Evolutionary conservation across 1,139 yeast genomes (phyloP), one percentile per base, ranked within the genome.

Genomic region (Zygoascus sp.): DNA sequence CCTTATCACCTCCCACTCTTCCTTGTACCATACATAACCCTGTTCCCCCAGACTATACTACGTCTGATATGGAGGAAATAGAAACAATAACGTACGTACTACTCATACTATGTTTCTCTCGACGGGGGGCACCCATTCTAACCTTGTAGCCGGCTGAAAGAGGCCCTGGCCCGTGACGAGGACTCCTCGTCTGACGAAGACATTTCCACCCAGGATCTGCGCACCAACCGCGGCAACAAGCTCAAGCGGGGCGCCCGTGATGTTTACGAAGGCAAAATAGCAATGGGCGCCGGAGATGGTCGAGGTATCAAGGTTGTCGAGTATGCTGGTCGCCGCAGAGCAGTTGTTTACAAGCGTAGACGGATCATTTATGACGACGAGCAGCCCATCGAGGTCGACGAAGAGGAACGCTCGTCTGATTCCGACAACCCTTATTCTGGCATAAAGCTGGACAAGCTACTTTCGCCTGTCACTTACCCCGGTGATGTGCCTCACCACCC

Each of bases 381-480:
- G 5, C 32, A 48, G 9, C 44, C 44, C 28, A 51, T 45, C 22
- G 66, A 61, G 45, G 48, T 54, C 13, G 52, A 55, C 16, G 54
- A 46, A 15, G 60, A 44, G 7, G 59, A 53, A 23, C 59, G 56
- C 16, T 35, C 32, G 13, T 60, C 58, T 34, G 65, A 60, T 6
- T 67, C 61, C 19, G 72, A 66, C 3, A 68, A 68, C 11, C 64
- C 70, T 5, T 69, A 75, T 44, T 65, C 65, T 20, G 66, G 62
- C 19, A 71, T 74, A 8, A 71, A 73, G 50, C 66, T 77, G 1
- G 72, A 76, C 19, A 81, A 81, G 43, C 69, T 89, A 21, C 68
- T 92, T 50, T 79, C 83, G 10, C 96, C 97, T 0, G 77, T 92
- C 19, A 73, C 79, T 13, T 85, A 86, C 51, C 94, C 97, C 0